Conservation (phyloP, 345 rosid species). For the Pistacia vera region DNA sequence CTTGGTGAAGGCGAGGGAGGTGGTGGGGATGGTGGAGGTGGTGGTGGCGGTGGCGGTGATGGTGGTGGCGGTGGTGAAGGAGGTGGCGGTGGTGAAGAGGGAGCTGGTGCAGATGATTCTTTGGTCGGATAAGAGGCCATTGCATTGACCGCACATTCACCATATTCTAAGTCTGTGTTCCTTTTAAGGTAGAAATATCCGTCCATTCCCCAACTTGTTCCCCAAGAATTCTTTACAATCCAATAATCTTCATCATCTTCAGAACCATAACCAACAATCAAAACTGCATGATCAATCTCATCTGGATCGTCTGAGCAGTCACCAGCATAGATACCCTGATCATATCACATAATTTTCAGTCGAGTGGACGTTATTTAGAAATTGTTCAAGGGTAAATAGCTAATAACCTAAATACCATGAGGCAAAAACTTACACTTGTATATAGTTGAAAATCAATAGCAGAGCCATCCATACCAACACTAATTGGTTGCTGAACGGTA, state of each 20-base stretch:
- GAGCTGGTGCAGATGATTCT: constrained; percentile 60
- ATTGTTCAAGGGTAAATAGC: not conserved
- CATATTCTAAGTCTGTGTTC: constrained; percentile 37
- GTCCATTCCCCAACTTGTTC: constrained; percentile 67
- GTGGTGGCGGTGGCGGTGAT: constrained; percentile 28
- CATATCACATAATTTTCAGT: constrained; percentile 11
- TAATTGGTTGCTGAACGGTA: constrained; percentile 63
- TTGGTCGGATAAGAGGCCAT: constrained; percentile 78
- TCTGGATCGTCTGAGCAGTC: constrained; percentile 60
- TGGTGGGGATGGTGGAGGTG: constrained; percentile 37
- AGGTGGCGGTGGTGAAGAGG: constrained; percentile 39
- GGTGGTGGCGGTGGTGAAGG: constrained; percentile 35
- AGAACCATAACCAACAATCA: constrained; percentile 77
- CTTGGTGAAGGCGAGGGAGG: constrained; percentile 63
- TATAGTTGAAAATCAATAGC: constrained; percentile 78
- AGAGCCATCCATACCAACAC: constrained; percentile 78
- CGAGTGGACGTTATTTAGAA: not conserved
- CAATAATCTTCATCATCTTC: constrained; percentile 69
- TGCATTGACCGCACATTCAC: constrained; percentile 66
- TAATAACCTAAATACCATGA: not conserved
- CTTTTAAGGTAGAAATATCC: constrained; percentile 61
- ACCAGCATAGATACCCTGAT: constrained; percentile 62
- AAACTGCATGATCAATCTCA: constrained; percentile 74
- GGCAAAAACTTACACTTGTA: constrained; percentile 49
- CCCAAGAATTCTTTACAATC: constrained; percentile 89